Evolutionary conservation across 352 stramenopile species (phyloP).

Genomic region (Globisporangium polare): DNA sequence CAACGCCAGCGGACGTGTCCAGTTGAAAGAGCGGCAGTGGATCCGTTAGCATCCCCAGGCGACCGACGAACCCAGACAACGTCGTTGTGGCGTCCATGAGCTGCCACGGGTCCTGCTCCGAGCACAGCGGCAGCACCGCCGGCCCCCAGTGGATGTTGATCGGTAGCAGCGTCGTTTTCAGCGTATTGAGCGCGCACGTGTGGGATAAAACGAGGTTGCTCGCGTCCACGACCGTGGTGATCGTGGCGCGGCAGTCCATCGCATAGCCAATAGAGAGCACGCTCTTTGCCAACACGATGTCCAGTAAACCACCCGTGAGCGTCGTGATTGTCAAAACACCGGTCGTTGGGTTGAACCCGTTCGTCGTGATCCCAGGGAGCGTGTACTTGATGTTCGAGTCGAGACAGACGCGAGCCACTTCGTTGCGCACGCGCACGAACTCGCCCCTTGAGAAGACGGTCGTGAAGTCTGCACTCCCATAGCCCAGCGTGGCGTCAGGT

Average conservation of each 20-base stretch:
- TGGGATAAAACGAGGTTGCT: constrained; percentile 30
- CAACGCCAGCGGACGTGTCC: constrained; percentile 42
- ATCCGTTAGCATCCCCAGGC: constrained; percentile 33
- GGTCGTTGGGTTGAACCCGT: constrained; percentile 2
- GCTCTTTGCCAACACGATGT: constrained; percentile 27
- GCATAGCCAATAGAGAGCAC: constrained; percentile 40
- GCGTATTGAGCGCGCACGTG: constrained; percentile 22
- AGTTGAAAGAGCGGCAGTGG: constrained; percentile 55
- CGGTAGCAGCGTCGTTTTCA: constrained; percentile 15
- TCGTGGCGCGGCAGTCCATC: constrained; percentile 26
- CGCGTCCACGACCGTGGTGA: constrained; percentile 16
- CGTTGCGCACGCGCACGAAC: constrained; percentile 53
- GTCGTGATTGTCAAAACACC: constrained; percentile 41
- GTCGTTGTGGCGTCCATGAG: constrained; percentile 20
- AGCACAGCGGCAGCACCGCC: constrained; percentile 62
- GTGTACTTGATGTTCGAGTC: constrained; percentile 48
- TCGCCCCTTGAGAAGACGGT: constrained; percentile 55
- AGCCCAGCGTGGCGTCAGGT: constrained; percentile 29
- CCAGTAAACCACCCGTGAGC: constrained; percentile 23
- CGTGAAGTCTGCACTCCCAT: constrained; percentile 33
- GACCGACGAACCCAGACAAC: constrained; percentile 24
- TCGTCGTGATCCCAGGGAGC: constrained; percentile 32
- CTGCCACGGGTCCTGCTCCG: constrained; percentile 42
- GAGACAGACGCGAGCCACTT: constrained; percentile 59
- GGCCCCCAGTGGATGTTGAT: constrained; percentile 66